phyloP scores from a whole-genome alignment of 2,329 filamentous ascomycete genomes.

The Madurella fahalii region DNA sequence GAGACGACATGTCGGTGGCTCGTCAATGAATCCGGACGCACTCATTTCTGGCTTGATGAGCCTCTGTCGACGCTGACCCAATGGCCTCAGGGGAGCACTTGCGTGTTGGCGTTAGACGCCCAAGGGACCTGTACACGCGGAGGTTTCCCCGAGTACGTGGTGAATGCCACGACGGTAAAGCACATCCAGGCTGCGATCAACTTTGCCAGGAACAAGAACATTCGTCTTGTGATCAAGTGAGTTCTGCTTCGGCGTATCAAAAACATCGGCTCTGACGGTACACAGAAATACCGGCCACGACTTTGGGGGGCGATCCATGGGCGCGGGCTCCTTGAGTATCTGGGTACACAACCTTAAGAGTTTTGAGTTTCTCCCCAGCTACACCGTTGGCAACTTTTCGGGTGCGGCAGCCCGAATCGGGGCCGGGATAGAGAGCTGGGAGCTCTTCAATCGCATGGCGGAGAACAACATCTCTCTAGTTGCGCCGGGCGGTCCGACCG shows the following conservation, averaged over 20 bases:
- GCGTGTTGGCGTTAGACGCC: conserved; percentile 22
- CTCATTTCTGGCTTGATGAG: conserved; percentile 31
- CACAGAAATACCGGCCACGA: conserved; percentile 50
- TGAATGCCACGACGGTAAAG: conserved; percentile 33
- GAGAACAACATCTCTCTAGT: conserved; percentile 31
- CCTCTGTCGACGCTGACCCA: conserved; percentile 29
- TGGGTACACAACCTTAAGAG: conserved; percentile 53
- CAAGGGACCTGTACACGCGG: conserved; percentile 31
- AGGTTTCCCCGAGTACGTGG: conserved; percentile 33
- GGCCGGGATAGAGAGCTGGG: conserved; percentile 37
- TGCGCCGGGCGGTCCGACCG: conserved; percentile 33
- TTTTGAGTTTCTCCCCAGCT: conserved; percentile 34
- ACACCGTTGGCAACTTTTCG: conserved; percentile 32
- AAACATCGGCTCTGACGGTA: background rate
- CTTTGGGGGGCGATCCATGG: conserved; percentile 54
- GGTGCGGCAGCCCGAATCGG: conserved; percentile 46
- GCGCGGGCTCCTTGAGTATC: conserved; percentile 50
- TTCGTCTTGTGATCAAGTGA: conserved; percentile 43
- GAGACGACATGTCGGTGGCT: conserved; percentile 28
- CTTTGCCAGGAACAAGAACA: conserved; percentile 40
- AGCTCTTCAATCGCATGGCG: conserved; percentile 32
- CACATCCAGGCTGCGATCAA: conserved; percentile 34
- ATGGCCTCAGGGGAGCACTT: conserved; percentile 33
- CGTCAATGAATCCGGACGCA: conserved; percentile 26
- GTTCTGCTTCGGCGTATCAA: background rate